Evolutionary conservation across 73 alveolate genomes (phyloP).

Genomic region (Tetrahymena malaccensis): DNA sequence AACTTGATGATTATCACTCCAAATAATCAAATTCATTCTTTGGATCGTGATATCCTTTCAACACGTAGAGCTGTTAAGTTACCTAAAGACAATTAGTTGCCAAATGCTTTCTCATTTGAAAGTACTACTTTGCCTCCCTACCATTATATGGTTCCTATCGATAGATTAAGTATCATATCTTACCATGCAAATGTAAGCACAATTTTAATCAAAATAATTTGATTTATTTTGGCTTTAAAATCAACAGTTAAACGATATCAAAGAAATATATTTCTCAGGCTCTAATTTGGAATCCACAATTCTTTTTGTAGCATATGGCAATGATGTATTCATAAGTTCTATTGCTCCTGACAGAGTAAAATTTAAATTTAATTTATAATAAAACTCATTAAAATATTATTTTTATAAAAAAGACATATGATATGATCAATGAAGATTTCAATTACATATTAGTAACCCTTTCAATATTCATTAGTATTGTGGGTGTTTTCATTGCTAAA

Average conservation of each 20-base stretch:
- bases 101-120: constrained; percentile 11
- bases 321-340: constrained; percentile 11
- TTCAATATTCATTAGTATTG: constrained; percentile 1
- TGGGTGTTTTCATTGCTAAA: background rate
- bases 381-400: background rate
- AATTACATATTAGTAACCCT: background rate
- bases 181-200: background rate
- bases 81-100: background rate
- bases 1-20: constrained; percentile 22
- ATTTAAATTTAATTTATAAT: background rate
- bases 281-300: constrained; percentile 34
- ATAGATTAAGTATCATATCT: background rate
- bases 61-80: constrained; percentile 31
- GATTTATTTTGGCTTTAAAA: background rate
- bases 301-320: constrained; percentile 17
- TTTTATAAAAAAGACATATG: constrained; percentile 9
- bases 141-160: constrained; percentile 5
- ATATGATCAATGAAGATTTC: constrained; percentile 34
- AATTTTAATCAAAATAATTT: background rate
- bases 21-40: constrained; percentile 9
- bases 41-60: constrained; percentile 26
- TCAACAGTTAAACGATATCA: background rate
- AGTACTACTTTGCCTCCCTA: constrained; percentile 38
- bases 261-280: constrained; percentile 1
- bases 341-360: constrained; percentile 40